These are phyloP conservation scores for Aspergillus sp. DNA, from an alignment of 2,329 filamentous ascomycete species.

Conservation along the genomic window DNA sequence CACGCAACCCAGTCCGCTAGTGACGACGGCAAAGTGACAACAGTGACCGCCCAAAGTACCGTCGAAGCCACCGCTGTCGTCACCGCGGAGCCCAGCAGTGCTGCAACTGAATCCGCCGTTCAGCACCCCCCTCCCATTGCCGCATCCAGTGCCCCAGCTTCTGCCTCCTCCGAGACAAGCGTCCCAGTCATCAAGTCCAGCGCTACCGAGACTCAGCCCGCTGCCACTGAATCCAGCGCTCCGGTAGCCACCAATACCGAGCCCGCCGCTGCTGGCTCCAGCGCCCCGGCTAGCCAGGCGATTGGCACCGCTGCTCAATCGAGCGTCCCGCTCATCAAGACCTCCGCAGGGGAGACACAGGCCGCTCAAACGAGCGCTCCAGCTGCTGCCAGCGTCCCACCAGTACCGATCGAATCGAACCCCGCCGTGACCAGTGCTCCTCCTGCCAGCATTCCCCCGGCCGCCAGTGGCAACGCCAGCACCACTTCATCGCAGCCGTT, in stretches of 20 bases:
- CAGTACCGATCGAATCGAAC: background rate
- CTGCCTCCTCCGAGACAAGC: background rate
- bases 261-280: conserved; percentile 16
- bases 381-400: background rate
- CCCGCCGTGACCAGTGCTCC: background rate
- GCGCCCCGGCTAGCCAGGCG: conserved; percentile 16
- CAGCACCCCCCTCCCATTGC: conserved; percentile 13
- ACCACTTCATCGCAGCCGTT: background rate
- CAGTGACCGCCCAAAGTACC: background rate
- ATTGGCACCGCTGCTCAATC: background rate
- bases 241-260: background rate
- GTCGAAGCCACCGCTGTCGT: background rate
- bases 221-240: conserved; percentile 11
- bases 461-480: background rate
- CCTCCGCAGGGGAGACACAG: background rate
- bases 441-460: background rate
- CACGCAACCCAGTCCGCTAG: conserved; percentile 3
- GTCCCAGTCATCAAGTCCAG: background rate
- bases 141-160: conserved; percentile 11
- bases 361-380: background rate
- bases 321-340: background rate
- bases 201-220: background rate
- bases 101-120: background rate
- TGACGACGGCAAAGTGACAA: background rate
- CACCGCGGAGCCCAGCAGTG: background rate